phyloP scores from a whole-genome alignment of 306 rosid species.

The Ormosia emarginata region DNA sequence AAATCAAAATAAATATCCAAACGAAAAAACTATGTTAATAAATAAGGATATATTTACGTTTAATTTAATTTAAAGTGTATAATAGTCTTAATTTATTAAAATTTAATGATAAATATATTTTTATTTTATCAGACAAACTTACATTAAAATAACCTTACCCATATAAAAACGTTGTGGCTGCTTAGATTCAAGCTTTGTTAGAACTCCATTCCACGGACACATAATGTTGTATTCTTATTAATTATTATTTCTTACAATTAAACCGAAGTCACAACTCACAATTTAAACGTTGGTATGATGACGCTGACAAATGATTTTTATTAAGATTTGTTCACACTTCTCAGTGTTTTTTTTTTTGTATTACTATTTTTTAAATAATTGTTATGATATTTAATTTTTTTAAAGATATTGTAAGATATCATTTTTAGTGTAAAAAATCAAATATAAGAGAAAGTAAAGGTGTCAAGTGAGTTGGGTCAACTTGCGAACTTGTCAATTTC shows the following conservation, averaged over 20 bases:
- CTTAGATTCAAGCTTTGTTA: not conserved
- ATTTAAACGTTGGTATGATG: not conserved
- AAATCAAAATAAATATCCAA: not conserved
- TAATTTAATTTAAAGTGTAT: too few species aligned
- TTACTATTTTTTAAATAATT: not conserved
- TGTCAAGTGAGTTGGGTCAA: too few species aligned
- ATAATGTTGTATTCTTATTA: not conserved
- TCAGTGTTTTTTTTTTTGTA: not conserved
- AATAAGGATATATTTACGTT: too few species aligned
- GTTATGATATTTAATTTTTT: too few species aligned
- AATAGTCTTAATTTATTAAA: too few species aligned
- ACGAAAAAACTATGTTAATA: too few species aligned
- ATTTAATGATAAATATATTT: too few species aligned
- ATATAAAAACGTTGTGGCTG: not conserved
- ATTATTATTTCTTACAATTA: not conserved
- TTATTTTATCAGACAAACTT: too few species aligned
- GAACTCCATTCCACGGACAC: not conserved
- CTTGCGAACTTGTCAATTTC: too few species aligned
- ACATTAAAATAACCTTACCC: too few species aligned
- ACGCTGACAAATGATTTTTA: not conserved
- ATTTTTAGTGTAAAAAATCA: not conserved
- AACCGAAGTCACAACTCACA: not conserved
- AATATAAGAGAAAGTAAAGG: not conserved
- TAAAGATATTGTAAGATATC: too few species aligned
- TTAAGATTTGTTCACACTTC: not conserved